Base-by-base conservation (phyloP, 257 asterid genomes). In the Penstemon eatonii region DNA sequence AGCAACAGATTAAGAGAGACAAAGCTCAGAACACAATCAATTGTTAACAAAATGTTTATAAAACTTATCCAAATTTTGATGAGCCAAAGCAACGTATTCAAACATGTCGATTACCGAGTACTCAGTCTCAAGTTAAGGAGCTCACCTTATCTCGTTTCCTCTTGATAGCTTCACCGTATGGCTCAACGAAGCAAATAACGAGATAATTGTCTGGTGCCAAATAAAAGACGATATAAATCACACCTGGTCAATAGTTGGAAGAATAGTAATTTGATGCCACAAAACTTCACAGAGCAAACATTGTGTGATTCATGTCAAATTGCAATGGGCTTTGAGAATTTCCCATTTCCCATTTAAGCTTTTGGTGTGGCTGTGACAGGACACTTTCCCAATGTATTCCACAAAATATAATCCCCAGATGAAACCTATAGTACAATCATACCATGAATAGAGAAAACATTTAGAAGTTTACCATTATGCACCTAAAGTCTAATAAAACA, bases 381-480 rank as follows among this genome's bases (percentile, higher is more conserved):
- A 63, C 97, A 90, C 76, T 83, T 85, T 55, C 98, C 98, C 78
- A 93, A 60, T 37, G 98, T 93, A 73, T 88, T 93, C 97, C 98
- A 90, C 75, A 93, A 76, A 63, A 90, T 85, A 74, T 93, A 93
- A 58, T 93, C 97, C 73, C 98, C 98, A 13, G 98, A 87, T 46
- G 84, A 79, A 70, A 87, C 95, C 97, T 90, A 25, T 25, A 76
- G 72, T 61, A 51, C 57, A 74, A 68, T 72, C 72, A 55, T 56
- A 67, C 33, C 36, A 72, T 57, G 75, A 71, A 70, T 10, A 13
- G 36, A 64, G 55, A 51, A 25, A 65, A 9, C 60, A 57, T 36
- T 68, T 38, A 41, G 6, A 50, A 60, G 53, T 55, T 41, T 36
- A 51, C 10, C 33, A 44, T 11, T 56, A 74, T 59, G 69, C 54